These are phyloP conservation scores for Trichoderma simmonsii DNA, from an alignment of 2,329 filamentous ascomycete species.

Conservation along the genomic window DNA sequence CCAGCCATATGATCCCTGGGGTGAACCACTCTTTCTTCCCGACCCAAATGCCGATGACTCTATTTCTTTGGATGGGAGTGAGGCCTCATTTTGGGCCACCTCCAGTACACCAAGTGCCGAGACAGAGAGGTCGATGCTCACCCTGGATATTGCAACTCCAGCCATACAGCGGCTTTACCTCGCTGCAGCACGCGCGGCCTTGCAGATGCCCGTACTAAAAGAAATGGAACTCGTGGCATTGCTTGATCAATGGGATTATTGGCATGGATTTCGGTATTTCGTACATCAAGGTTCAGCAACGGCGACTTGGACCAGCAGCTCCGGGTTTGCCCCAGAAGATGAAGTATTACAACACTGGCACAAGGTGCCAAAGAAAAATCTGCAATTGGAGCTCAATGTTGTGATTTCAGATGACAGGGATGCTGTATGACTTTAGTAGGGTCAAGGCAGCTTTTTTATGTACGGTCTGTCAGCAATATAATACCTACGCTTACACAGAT, in stretches of 20 bases:
- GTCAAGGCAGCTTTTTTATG: too few species aligned
- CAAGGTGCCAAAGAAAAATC: not conserved
- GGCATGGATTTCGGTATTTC: not conserved
- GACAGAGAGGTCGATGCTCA: not conserved
- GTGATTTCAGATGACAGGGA: not conserved
- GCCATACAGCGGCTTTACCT: slow-evolving; percentile 1
- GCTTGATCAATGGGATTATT: not conserved
- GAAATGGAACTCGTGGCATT: not conserved
- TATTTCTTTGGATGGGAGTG: not conserved
- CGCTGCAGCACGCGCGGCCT: not conserved
- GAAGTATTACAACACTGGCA: not conserved
- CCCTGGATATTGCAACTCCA: not conserved
- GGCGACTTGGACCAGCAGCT: not conserved
- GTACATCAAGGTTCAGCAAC: not conserved
- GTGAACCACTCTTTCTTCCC: not conserved
- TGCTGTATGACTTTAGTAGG: too few species aligned
- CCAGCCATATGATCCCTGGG: not conserved
- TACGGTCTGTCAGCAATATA: too few species aligned
- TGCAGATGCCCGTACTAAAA: not conserved
- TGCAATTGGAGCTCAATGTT: not conserved
- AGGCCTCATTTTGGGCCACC: too few species aligned
- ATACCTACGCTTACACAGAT: too few species aligned
- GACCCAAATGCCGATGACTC: not conserved
- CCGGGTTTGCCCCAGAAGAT: not conserved
- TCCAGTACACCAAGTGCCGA: not conserved